Evolutionary conservation across 2,329 filamentous ascomycete genomes (phyloP).

Genomic region (Pseudocercospora fijiensis): DNA sequence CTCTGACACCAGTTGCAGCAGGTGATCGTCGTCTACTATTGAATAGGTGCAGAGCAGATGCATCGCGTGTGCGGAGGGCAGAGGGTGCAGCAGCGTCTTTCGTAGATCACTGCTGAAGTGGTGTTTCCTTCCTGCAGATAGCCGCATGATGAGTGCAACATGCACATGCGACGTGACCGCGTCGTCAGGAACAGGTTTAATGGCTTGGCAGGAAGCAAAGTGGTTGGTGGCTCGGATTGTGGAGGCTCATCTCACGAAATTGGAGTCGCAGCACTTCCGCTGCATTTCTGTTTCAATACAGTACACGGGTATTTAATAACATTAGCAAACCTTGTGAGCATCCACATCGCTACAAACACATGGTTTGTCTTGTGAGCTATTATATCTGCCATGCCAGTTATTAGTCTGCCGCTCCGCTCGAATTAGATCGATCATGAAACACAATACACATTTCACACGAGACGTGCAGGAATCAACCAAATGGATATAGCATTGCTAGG

Average conservation of each 20-base stretch:
- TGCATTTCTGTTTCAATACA: too few species aligned
- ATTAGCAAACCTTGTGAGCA: too few species aligned
- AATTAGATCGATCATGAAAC: neutral
- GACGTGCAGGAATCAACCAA: neutral
- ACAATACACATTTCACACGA: neutral
- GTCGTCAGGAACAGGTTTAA: constrained; percentile 4
- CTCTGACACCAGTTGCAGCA: neutral
- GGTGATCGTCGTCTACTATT: constrained; percentile 1
- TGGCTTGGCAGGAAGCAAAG: neutral
- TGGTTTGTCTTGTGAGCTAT: too few species aligned
- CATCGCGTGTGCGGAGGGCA: neutral
- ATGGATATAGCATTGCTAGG: neutral
- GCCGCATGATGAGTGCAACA: constrained; percentile 7
- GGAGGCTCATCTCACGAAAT: neutral
- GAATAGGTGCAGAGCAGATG: constrained; percentile 1
- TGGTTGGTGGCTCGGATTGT: neutral
- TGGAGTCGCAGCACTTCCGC: neutral
- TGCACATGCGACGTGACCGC: constrained; percentile 1
- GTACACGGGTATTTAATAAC: too few species aligned
- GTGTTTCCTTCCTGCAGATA: neutral
- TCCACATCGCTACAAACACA: too few species aligned
- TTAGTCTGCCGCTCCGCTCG: too few species aligned
- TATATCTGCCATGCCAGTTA: too few species aligned
- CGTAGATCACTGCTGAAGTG: constrained; percentile 5
- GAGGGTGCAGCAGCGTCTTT: neutral